Evolutionary conservation across 345 rosid species (phyloP).

Genomic region (Brassica napus): Da-Ae NC_063435.1:27262001-27262500

Average conservation of each 20-base stretch:
- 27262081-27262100: neutral
- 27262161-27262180: neutral
- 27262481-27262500: conserved; percentile 94
- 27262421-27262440: conserved; percentile 92
- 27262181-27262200: neutral
- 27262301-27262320: neutral
- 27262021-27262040: neutral
- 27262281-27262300: neutral
- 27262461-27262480: conserved; percentile 85
- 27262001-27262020: neutral
- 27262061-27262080: neutral
- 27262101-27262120: neutral
- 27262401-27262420: conserved; percentile 83
- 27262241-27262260: neutral
- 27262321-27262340: neutral
- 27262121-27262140: too few species aligned
- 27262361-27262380: neutral
- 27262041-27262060: neutral
- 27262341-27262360: neutral
- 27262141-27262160: neutral
- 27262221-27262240: neutral
- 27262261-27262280: neutral
- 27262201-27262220: neutral
- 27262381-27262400: conserved; percentile 13
- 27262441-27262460: conserved; percentile 90